phyloP scores from a whole-genome alignment of 106 monocot species.

The Gastrodia elata region DNA sequence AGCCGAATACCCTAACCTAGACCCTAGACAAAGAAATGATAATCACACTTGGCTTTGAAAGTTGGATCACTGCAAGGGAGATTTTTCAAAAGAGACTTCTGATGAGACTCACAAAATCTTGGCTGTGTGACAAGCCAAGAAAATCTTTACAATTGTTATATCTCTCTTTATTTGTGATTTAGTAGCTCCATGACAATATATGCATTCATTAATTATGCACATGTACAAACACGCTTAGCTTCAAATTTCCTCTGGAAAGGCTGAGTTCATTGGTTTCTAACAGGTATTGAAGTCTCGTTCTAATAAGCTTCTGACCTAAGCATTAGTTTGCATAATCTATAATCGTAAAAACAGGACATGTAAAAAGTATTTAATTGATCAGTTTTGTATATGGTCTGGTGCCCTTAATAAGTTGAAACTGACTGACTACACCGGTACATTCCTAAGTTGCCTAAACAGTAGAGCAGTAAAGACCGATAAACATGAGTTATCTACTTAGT shows the following conservation, averaged over 20 bases:
- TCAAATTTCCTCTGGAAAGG: not conserved
- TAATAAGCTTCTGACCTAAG: not conserved
- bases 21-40: too few species aligned
- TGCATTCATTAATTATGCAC: not conserved
- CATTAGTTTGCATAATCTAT: not conserved
- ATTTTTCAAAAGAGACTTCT: too few species aligned
- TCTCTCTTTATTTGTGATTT: not conserved
- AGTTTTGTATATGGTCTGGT: not conserved
- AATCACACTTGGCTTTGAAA: too few species aligned
- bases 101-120: too few species aligned
- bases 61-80: too few species aligned
- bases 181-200: not conserved
- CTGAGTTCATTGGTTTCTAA: not conserved
- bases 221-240: not conserved
- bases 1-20: too few species aligned
- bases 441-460: not conserved
- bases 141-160: too few species aligned
- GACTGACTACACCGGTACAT: too few species aligned
- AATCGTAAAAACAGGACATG: not conserved
- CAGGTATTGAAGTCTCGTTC: not conserved
- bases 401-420: not conserved
- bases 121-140: too few species aligned
- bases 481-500: not conserved
- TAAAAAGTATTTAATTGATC: not conserved
- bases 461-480: not conserved